Conservation (phyloP, 805 yeast species). For the Scheffersomyces spartinae region DNA sequence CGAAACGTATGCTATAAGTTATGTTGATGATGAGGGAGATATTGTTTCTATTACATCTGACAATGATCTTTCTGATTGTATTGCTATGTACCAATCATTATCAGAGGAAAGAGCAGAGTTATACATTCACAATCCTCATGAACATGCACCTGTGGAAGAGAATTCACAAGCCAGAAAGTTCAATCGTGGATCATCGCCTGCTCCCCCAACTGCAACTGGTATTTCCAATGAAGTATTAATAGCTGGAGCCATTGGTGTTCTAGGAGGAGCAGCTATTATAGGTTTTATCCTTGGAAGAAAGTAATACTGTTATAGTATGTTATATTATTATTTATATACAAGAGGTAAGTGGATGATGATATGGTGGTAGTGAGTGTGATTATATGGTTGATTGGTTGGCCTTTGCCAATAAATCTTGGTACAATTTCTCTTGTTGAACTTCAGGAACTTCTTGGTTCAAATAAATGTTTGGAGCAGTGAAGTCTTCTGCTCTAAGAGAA, state of each 20-base stretch:
- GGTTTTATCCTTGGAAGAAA: slow-evolving; percentile 43
- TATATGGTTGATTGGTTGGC: slow-evolving; percentile 17
- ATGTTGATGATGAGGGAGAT: slow-evolving; percentile 79
- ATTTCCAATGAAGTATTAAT: slow-evolving; percentile 48
- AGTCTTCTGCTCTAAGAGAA: slow-evolving; percentile 43
- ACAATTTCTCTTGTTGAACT: slow-evolving; percentile 31
- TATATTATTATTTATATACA: background rate
- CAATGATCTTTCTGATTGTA: slow-evolving; percentile 64
- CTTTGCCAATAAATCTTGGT: slow-evolving; percentile 34
- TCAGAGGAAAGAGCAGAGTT: slow-evolving; percentile 57
- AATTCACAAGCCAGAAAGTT: slow-evolving; percentile 3
- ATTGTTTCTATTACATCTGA: slow-evolving; percentile 65
- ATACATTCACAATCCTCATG: slow-evolving; percentile 57
- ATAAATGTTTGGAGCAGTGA: slow-evolving; percentile 45
- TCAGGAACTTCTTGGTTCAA: slow-evolving; percentile 40
- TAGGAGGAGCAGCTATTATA: slow-evolving; percentile 48
- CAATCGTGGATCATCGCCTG: background rate
- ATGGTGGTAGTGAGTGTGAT: background rate
- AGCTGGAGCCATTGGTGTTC: slow-evolving; percentile 49
- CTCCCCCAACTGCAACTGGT: slow-evolving; percentile 21
- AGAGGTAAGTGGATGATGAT: background rate
- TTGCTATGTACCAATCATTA: slow-evolving; percentile 38
- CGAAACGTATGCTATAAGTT: slow-evolving; percentile 55
- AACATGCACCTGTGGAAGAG: slow-evolving; percentile 9
- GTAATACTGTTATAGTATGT: slow-evolving; percentile 6